These are phyloP conservation scores for Penicillium sp. DNA, from an alignment of 2,329 filamentous ascomycete genomes.

Conservation along the genomic window DNA sequence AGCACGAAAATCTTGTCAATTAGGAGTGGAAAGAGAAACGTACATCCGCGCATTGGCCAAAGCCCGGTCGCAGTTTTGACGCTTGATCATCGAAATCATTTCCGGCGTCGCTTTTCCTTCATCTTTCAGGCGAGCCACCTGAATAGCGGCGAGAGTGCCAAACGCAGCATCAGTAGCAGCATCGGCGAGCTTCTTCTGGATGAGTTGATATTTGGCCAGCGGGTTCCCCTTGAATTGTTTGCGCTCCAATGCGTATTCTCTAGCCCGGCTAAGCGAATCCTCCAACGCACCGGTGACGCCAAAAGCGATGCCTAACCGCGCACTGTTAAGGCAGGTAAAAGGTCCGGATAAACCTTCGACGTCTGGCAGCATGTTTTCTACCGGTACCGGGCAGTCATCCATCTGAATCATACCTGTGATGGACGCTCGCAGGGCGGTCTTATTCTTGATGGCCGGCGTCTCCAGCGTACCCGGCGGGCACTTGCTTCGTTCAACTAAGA, in stretches of 20 bases:
- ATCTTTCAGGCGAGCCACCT: conserved; percentile 91
- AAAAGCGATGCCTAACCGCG: conserved; percentile 88
- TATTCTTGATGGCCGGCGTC: conserved; percentile 89
- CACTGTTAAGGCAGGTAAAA: conserved; percentile 91
- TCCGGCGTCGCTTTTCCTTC: conserved; percentile 82
- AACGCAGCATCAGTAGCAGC: conserved; percentile 86
- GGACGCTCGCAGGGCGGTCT: conserved; percentile 87
- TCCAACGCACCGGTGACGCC: conserved; percentile 92
- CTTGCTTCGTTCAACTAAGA: conserved; percentile 78
- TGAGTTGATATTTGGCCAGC: conserved; percentile 89
- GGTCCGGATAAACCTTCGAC: conserved; percentile 83
- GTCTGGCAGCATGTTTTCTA: conserved; percentile 89
- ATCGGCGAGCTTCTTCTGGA: conserved; percentile 97
- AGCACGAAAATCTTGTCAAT: neutral
- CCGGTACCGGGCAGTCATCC: conserved; percentile 81
- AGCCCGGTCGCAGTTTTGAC: conserved; percentile 93
- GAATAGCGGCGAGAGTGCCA: conserved; percentile 81
- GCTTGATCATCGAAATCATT: conserved; percentile 96
- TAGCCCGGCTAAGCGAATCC: conserved; percentile 76
- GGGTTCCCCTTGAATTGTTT: conserved; percentile 97
- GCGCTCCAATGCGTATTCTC: conserved; percentile 84
- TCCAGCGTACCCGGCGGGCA: conserved; percentile 86
- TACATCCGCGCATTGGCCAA: conserved; percentile 69
- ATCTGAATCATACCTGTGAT: conserved; percentile 98
- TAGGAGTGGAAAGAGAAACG: conserved; percentile 25